Evolutionary conservation across 78 protist species (phyloP).

Genomic region (Isochrysis galbana): DNA sequence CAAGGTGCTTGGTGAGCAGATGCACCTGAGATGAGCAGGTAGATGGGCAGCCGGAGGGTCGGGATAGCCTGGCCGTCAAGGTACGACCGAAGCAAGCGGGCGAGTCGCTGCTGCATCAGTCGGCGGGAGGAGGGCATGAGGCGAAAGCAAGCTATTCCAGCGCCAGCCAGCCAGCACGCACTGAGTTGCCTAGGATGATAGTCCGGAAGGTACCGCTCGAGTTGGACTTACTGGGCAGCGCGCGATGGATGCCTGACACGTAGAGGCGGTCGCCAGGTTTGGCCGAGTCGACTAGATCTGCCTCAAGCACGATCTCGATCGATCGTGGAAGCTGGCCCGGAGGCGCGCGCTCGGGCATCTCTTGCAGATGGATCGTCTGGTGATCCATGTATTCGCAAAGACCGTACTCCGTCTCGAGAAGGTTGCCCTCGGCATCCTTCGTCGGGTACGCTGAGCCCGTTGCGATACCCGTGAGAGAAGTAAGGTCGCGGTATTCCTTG

Average conservation of each 20-base stretch:
- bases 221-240: conserved; percentile 31
- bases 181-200: conserved; percentile 77
- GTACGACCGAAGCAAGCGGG: not conserved
- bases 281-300: conserved; percentile 90
- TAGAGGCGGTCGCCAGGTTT: conserved; percentile 97
- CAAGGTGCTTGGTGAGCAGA: conserved; percentile 4
- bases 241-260: conserved; percentile 57
- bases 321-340: conserved; percentile 98
- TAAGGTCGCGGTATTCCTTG: conserved; percentile 58
- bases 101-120: not conserved
- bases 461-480: conserved; percentile 51
- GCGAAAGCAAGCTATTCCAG: not conserved
- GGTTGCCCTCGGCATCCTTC: conserved; percentile 67
- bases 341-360: conserved; percentile 98
- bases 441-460: conserved; percentile 58
- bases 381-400: conserved; percentile 85
- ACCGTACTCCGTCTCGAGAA: conserved; percentile 94
- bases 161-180: too few relatives aligned
- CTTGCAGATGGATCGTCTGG: conserved; percentile 73
- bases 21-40: not conserved
- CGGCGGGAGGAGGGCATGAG: not conserved
- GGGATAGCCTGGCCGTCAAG: too few relatives aligned
- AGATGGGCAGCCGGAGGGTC: not conserved
- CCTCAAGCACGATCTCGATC: conserved; percentile 79
- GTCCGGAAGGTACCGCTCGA: conserved; percentile 55